phyloP scores from a whole-genome alignment of 345 rosid species.

The Isatis tinctoria region DNA sequence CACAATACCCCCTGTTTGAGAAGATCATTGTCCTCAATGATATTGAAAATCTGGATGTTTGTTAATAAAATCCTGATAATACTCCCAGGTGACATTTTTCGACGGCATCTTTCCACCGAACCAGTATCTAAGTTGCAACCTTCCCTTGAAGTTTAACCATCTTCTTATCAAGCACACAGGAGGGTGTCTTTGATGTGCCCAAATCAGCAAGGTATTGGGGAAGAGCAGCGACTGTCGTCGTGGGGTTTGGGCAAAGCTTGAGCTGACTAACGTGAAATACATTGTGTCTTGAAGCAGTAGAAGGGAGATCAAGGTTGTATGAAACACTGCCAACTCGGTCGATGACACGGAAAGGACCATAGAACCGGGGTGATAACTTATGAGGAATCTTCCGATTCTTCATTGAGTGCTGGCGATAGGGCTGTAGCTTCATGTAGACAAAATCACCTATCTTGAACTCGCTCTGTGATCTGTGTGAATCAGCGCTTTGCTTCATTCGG shows the following conservation, averaged over 20 bases:
- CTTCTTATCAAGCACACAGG: background rate
- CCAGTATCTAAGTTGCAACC: no score
- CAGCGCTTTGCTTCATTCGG: background rate
- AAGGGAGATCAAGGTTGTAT: no score
- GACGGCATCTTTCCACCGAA: background rate
- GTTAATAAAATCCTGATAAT: no score
- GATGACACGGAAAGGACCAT: no score
- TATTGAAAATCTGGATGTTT: no score
- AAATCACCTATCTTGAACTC: rapidly evolving
- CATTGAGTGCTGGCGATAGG: background rate
- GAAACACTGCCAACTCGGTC: no score
- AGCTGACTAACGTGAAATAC: background rate
- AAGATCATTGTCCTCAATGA: background rate
- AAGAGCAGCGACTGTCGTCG: rapidly evolving
- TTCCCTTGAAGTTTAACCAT: no score
- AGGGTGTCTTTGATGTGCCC: background rate
- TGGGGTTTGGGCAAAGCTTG: background rate
- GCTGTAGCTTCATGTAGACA: background rate
- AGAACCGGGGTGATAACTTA: no score
- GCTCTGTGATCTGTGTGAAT: rapidly evolving
- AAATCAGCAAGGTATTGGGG: background rate
- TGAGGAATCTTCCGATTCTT: no score
- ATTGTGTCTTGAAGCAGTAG: no score
- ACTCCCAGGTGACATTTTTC: no score
- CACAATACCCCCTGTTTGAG: background rate